Evolutionary conservation across 2,329 filamentous ascomycete species (phyloP), one percentile per base, ranked within the genome.

Genomic region (Alternaria rosae): DNA sequence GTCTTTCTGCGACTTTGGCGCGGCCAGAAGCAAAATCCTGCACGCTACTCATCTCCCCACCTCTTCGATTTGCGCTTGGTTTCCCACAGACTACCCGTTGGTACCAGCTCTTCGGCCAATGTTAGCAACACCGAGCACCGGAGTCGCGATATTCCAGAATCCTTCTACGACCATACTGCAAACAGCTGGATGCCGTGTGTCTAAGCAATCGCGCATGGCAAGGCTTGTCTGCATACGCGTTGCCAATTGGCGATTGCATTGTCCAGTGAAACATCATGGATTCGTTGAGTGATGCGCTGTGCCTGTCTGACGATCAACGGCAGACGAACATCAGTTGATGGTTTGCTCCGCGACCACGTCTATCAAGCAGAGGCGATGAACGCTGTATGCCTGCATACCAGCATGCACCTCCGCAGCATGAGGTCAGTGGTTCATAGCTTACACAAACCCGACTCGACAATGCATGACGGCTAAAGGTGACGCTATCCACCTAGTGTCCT

Each of bases 21-120:
- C 35, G 70, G 55, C 72, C 66, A 72, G 72, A 71, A 59, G 65
- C 72, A 71, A 68, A 72, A 65, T 60, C 65, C 67, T 64, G 64
- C 50, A 32, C 43, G 63, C 54, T 61, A 43, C 52, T 62, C 25
- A 57, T 48, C 43, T 42, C 50, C 50, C 63, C 58, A 51, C 52
- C 54, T 48, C 60, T 56, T 59, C 65, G 38, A 45, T 43, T 17
- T 54, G 58, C 43, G 59, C 54, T 57, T 61, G 44, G 10, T 26
- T 54, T 60, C 32, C 45, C 59, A 64, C 62, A 52, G 62, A 54
- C 60, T n/a, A 15, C 45, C 21, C 13, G 30, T 42, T 63, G 64
- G 54, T 52, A 51, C 26, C 54, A 57, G 62, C 54, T 55, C 52
- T 30, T 35, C 41, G 23, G 47, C 48, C 47, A 54, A 50, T 43